Percentiles rank a stretch among this genome's conserved stretches.
Evolutionary conservation across 2,329 filamentous ascomycete genomes (phyloP).

Genomic region (Graphiopsis chlorocephala): DNA sequence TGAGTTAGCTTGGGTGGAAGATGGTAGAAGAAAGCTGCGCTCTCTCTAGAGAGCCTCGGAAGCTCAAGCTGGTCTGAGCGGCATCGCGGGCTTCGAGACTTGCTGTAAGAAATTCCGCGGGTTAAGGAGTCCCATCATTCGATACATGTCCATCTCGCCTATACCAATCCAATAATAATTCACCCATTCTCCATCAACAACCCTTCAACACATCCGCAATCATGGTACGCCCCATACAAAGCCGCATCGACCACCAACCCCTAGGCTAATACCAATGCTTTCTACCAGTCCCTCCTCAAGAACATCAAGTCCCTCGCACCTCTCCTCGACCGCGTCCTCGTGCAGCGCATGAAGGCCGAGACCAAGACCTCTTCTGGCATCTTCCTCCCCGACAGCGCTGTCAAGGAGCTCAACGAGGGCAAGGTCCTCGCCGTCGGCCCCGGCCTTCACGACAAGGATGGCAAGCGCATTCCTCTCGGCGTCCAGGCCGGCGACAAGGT

Average conservation of each 20-base stretch:
- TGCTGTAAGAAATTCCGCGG: constrained; percentile 6
- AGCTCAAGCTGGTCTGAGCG: constrained; percentile 4
- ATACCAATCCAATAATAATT: background rate
- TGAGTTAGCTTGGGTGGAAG: background rate
- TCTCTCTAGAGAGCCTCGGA: background rate
- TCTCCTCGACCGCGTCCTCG: constrained; percentile 95
- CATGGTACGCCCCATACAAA: constrained; percentile 26
- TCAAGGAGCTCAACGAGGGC: constrained; percentile 98
- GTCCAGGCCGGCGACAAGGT: constrained; percentile 85
- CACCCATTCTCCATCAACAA: background rate
- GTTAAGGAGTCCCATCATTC: constrained; percentile 12
- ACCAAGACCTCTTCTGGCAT: constrained; percentile 94
- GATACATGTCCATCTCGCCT: constrained; percentile 11
- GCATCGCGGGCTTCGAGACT: constrained; percentile 2
- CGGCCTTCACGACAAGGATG: constrained; percentile 80
- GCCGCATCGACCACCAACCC: background rate
- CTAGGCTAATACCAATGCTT: background rate
- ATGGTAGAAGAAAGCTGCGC: background rate
- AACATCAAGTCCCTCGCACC: constrained; percentile 93
- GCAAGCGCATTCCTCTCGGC: constrained; percentile 81
- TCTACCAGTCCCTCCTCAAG: constrained; percentile 63
- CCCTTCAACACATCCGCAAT: constrained; percentile 7
- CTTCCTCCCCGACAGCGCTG: constrained; percentile 93
- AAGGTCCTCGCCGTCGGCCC: constrained; percentile 94
- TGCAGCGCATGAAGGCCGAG: constrained; percentile 97